Evolutionary conservation across 805 yeast genomes (phyloP).

Genomic region (Lachancea meyersii): DNA sequence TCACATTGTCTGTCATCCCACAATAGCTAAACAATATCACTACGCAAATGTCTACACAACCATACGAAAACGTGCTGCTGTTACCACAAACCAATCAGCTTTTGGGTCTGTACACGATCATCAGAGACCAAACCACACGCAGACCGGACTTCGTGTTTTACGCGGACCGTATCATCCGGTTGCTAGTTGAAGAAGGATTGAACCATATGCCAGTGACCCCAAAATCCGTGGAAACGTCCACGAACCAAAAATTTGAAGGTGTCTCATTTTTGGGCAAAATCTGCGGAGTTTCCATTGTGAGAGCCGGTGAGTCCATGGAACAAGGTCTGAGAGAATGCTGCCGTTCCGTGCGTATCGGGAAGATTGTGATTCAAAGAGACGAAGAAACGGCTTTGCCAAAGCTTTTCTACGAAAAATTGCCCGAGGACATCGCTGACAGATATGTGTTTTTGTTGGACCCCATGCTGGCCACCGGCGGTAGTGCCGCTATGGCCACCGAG

Average conservation of each 20-base stretch:
- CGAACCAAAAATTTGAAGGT: constrained; percentile 67
- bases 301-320: constrained; percentile 99
- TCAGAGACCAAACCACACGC: constrained; percentile 71
- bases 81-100: constrained; percentile 89
- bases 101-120: constrained; percentile 79
- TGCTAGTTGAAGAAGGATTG: constrained; percentile 91
- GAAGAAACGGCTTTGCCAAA: constrained; percentile 95
- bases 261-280: constrained; percentile 82
- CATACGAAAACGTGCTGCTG: constrained; percentile 48
- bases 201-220: constrained; percentile 87
- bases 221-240: constrained; percentile 63
- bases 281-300: constrained; percentile 95
- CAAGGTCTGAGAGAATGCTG: constrained; percentile 97
- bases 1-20: too few relatives aligned
- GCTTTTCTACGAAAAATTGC: constrained; percentile 87
- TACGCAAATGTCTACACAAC: constrained; percentile 32
- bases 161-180: constrained; percentile 88
- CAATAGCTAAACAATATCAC: too few relatives aligned
- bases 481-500: constrained; percentile 95
- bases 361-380: constrained; percentile 93
- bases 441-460: constrained; percentile 92
- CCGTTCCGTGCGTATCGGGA: constrained; percentile 92
- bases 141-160: constrained; percentile 94
- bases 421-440: constrained; percentile 82
- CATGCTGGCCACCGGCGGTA: constrained; percentile 98